Evolutionary conservation across 805 yeast species (phyloP), one percentile per base, ranked within the genome.

Genomic region (Metschnikowia noctiluminum): DNA sequence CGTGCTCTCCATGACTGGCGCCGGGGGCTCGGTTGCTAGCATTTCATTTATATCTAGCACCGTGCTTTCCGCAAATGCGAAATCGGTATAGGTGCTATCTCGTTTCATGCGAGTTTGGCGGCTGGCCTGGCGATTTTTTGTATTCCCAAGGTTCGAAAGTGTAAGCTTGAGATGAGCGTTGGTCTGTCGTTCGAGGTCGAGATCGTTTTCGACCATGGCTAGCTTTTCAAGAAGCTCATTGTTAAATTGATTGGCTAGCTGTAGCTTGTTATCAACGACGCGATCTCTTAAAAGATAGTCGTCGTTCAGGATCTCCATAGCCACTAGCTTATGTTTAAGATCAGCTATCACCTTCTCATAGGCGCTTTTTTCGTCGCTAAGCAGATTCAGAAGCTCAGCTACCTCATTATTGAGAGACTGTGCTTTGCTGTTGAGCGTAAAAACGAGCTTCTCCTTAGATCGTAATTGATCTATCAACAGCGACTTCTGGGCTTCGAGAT

Each of bases 261-360:
- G 66, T 15, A 72, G 57, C 45, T 70, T 70, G 51, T 55, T 62
- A n/a, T 55, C 59, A 1, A 69, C 48, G 4, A 73, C 56, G 9
- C 79, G 58, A 48, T 72, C 75, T 28, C 66, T 63, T 27, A 68
- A 62, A 46, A 68, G 71, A 68, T 70, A 66, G 43, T 60, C 64
- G 46, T 74, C 79, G 52, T 74, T 73, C 26, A 61, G 58, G n/a
- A 74, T 73, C 50, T 74, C 79, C 26, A 69, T 60, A n/a, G 67
- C 62, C 5, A 73, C 73, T 30, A 74, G 54, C 38, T 63, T 58
- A 40, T 62, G 65, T 46, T 62, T 67, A 31, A 71, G 58, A 1
- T 46, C 45, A 1, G 52, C 50, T 12, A 62, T 54, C 31, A 60
- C 54, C 8, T 50, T 52, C 26, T 66, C 69, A 35, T 54, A 46